Conservation (phyloP, 805 yeast genomes). For the Grigorovia transvaalensis region DNA sequence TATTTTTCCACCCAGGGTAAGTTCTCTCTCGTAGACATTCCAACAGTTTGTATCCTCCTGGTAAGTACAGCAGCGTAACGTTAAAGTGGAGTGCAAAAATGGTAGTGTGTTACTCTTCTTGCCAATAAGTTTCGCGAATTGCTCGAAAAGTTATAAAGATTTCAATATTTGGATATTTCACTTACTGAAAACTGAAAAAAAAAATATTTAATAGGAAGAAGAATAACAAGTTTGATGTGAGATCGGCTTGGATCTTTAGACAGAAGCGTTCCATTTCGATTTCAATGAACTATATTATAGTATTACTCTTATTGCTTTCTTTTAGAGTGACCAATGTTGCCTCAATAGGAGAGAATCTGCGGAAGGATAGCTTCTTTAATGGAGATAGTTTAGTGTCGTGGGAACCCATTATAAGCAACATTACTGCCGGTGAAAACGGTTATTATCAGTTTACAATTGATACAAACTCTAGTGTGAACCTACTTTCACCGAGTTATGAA, state of each 20-base stretch:
- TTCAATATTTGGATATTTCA: too few relatives aligned
- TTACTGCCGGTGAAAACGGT: slow-evolving; percentile 18
- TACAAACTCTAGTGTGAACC: slow-evolving; percentile 2
- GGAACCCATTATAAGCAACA: slow-evolving; percentile 25
- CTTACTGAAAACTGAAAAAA: background rate
- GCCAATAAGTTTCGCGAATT: background rate
- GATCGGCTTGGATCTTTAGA: too few relatives aligned
- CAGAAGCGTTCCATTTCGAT: too few relatives aligned
- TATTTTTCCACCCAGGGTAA: slow-evolving; percentile 94
- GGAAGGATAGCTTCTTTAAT: slow-evolving; percentile 8
- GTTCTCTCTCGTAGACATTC: slow-evolving; percentile 30
- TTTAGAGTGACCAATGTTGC: background rate
- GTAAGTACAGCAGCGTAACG: too few relatives aligned
- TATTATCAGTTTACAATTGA: slow-evolving; percentile 18
- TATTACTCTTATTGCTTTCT: background rate
- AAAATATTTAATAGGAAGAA: too few relatives aligned
- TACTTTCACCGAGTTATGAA: slow-evolving; percentile 13
- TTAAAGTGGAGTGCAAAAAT: too few relatives aligned
- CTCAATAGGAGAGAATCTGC: background rate
- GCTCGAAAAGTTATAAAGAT: background rate
- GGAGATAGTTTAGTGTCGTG: slow-evolving; percentile 26
- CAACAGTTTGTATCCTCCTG: too few relatives aligned
- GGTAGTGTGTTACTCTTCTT: too few relatives aligned
- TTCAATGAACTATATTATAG: background rate
- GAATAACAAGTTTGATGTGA: too few relatives aligned